Evolutionary conservation across 1,139 yeast species (phyloP), one percentile per base, ranked within the genome.

Genomic region (Petasospora fabianii): DNA sequence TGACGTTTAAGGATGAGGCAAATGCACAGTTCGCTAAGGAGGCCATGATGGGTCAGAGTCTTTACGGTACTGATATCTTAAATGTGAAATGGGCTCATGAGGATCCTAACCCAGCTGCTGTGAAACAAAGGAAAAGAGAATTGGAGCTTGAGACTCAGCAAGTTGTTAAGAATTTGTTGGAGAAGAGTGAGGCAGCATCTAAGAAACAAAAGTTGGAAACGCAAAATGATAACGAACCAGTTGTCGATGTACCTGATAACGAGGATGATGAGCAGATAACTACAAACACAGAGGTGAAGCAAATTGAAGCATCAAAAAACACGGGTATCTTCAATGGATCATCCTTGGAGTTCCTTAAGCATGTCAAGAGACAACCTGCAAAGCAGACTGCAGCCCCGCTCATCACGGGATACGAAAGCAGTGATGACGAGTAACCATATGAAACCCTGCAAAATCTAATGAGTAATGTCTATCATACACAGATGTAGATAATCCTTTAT

Each of bases 11-110:
- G 40, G 60, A 71, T 31, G 96, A 86, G 53, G 60, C 71, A 22
- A 80, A 75, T 55, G 97, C 97, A 0, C 97, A 90, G 59, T 90
- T 90, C 68, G 96, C 96, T 1, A 85, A 86, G 55, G 97, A 88
- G 58, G 95, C 95, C 3, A 84, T 88, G 95, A 76, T 81, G 32
- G 79, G 80, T 40, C 97, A 92, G 57, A 72, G 85, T 6, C 61
- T 90, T 21, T 67, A 50, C 24, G 54, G 43, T 5, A 52, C 56
- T 3, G 95, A 85, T 45, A 70, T 84, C 0, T 58, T 90, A 38
- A 73, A 71, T 47, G 76, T 90, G 2, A 72, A 88, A 46, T 92
- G 97, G 97, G 96, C 97, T 0, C 80, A 77, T 42, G 92, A 83
- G 40, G 96, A 86, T 57, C 95, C 95, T 0, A 83, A 81, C 53